Conservation (phyloP, 495 filamentous ascomycete species). For the Elasticomyces elasticus region DNA sequence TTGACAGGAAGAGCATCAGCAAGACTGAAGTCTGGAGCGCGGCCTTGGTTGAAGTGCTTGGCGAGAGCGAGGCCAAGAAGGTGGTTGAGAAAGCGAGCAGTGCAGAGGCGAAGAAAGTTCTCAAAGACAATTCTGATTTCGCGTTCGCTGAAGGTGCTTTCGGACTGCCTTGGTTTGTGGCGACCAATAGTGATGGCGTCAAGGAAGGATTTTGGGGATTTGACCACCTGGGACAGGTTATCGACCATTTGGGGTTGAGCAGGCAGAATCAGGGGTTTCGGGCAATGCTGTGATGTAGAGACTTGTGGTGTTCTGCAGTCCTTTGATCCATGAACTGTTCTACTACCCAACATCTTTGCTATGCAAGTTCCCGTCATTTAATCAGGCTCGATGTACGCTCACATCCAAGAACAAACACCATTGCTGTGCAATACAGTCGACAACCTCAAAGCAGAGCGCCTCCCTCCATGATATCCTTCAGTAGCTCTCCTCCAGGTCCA, state of each 20-base stretch:
- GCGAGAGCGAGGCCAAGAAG: slow-evolving; percentile 36
- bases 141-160: slow-evolving; percentile 56
- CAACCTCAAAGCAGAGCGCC: slow-evolving; percentile 7
- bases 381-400: not conserved
- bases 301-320: no score
- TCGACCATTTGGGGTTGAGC: slow-evolving; percentile 49
- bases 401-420: not conserved
- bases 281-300: slow-evolving; percentile 43
- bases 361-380: not conserved
- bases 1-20: slow-evolving; percentile 39
- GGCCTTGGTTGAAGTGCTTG: slow-evolving; percentile 42
- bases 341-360: not conserved
- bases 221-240: slow-evolving; percentile 58
- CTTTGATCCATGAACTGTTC: no score
- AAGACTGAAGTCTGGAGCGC: slow-evolving; percentile 40
- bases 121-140: slow-evolving; percentile 46
- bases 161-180: slow-evolving; percentile 60
- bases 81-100: slow-evolving; percentile 34
- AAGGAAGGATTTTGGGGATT: slow-evolving; percentile 60
- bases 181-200: slow-evolving; percentile 45
- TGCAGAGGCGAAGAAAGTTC: slow-evolving; percentile 44
- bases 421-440: not conserved
- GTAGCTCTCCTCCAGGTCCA: slow-evolving; percentile 29
- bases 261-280: slow-evolving; percentile 38
- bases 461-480: slow-evolving; percentile 31